Evolutionary conservation across 2,329 filamentous ascomycete species (phyloP).

Genomic region (Dactylellina cionopaga): DNA sequence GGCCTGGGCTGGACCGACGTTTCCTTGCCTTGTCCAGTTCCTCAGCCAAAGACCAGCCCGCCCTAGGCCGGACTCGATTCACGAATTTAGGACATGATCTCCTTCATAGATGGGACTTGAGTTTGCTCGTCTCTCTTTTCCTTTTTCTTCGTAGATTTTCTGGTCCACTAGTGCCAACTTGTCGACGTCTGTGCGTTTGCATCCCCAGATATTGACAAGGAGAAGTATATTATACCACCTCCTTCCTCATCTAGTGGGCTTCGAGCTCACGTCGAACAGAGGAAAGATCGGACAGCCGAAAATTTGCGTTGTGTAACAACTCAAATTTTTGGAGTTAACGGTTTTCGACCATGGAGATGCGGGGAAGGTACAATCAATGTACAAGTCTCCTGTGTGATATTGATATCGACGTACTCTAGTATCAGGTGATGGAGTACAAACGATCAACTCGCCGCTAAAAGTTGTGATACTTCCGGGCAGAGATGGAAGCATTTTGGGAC

Average conservation of each 20-base stretch:
- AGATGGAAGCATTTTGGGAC: slow-evolving; percentile 15
- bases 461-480: slow-evolving; percentile 27
- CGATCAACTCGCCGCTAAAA: neutral
- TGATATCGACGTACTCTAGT: neutral
- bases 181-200: slow-evolving; percentile 48
- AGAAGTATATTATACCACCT: slow-evolving; percentile 18
- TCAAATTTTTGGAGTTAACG: slow-evolving; percentile 3
- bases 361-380: neutral
- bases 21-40: neutral
- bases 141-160: neutral
- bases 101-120: neutral
- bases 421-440: slow-evolving; percentile 25
- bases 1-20: neutral
- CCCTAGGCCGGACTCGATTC: neutral
- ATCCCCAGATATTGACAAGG: slow-evolving; percentile 31
- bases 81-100: slow-evolving; percentile 14
- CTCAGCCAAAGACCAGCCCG: slow-evolving; percentile 17
- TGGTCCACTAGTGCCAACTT: neutral
- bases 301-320: slow-evolving; percentile 36
- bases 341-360: slow-evolving; percentile 15
- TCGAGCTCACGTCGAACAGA: neutral
- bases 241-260: slow-evolving; percentile 33
- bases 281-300: slow-evolving; percentile 21
- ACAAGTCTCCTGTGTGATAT: slow-evolving; percentile 1
- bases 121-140: slow-evolving; percentile 3